Evolutionary conservation across 2,329 filamentous ascomycete genomes (phyloP).

Genomic region (Kalmusia sp.): DNA sequence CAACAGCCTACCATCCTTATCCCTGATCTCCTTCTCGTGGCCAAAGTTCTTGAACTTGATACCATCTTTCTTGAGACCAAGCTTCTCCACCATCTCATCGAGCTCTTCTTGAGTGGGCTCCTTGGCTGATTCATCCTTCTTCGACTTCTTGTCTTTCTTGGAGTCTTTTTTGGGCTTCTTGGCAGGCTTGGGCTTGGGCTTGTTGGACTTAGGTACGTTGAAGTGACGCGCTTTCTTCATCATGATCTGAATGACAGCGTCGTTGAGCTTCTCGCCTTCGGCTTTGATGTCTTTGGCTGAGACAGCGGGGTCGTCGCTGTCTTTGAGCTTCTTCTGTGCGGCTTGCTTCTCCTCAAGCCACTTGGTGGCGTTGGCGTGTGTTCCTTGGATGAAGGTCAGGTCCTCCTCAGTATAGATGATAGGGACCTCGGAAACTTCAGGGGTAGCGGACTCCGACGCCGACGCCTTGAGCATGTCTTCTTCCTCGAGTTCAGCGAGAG

Average conservation of each 20-base stretch:
- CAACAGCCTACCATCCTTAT: slow-evolving; percentile 28
- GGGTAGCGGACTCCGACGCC: slow-evolving; percentile 36
- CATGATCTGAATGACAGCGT: slow-evolving; percentile 72
- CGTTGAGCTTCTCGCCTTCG: slow-evolving; percentile 74
- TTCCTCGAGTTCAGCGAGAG: slow-evolving; percentile 80
- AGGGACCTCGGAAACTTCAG: slow-evolving; percentile 36
- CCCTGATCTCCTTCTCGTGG: slow-evolving; percentile 25
- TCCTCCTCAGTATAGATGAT: slow-evolving; percentile 77
- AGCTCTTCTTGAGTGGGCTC: slow-evolving; percentile 39
- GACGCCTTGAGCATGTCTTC: slow-evolving; percentile 59
- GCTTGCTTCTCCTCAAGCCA: slow-evolving; percentile 80
- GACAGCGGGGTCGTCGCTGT: slow-evolving; percentile 77
- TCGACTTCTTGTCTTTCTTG: slow-evolving; percentile 34
- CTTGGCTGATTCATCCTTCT: slow-evolving; percentile 41
- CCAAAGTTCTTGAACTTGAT: slow-evolving; percentile 29
- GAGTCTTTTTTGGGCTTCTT: slow-evolving; percentile 39
- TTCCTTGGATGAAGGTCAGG: slow-evolving; percentile 67
- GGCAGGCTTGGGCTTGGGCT: slow-evolving; percentile 36
- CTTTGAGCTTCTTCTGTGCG: slow-evolving; percentile 74
- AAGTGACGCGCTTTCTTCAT: slow-evolving; percentile 61
- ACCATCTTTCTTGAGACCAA: slow-evolving; percentile 36
- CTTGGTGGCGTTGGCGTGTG: slow-evolving; percentile 66
- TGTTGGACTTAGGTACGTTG: slow-evolving; percentile 47
- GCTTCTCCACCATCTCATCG: slow-evolving; percentile 38
- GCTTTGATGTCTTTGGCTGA: slow-evolving; percentile 70